phyloP scores from a whole-genome alignment of 768 basidiomycete species.

The Pholiota molesta region DNA sequence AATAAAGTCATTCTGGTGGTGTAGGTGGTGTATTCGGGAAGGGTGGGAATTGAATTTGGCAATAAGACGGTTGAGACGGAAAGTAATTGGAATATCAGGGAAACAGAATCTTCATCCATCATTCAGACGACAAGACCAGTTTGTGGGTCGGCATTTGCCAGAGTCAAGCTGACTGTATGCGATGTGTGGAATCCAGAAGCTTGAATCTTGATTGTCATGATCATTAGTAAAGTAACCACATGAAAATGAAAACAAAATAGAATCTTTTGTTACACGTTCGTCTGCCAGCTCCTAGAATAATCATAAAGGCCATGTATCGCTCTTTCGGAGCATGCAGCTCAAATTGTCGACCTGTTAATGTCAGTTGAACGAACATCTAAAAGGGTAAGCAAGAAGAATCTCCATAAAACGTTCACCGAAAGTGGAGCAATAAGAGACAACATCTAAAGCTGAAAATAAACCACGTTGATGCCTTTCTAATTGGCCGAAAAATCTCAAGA shows the following conservation, averaged over 20 bases:
- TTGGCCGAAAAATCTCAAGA: neutral
- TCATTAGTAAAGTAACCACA: neutral
- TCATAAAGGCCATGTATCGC: neutral
- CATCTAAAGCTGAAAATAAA: neutral
- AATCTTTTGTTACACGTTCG: constrained; percentile 4
- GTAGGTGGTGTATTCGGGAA: neutral
- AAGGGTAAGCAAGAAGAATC: neutral
- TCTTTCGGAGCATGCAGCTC: neutral
- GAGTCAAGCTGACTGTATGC: neutral
- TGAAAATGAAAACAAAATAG: constrained; percentile 2
- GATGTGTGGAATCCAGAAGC: neutral
- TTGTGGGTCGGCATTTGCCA: neutral
- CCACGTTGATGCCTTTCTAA: neutral
- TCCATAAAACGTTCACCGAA: neutral
- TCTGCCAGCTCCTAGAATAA: neutral
- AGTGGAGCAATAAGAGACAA: neutral
- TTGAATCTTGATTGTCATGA: neutral
- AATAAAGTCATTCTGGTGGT: neutral
- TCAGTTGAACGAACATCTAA: neutral
- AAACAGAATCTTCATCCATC: neutral
- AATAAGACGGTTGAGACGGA: neutral
- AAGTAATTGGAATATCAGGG: neutral
- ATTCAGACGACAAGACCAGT: neutral
- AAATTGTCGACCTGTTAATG: neutral
- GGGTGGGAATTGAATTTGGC: neutral